Evolutionary conservation across 495 filamentous ascomycete species (phyloP), one percentile per base, ranked within the genome.

Genomic region (Penicillium dipodomyicola): DNA sequence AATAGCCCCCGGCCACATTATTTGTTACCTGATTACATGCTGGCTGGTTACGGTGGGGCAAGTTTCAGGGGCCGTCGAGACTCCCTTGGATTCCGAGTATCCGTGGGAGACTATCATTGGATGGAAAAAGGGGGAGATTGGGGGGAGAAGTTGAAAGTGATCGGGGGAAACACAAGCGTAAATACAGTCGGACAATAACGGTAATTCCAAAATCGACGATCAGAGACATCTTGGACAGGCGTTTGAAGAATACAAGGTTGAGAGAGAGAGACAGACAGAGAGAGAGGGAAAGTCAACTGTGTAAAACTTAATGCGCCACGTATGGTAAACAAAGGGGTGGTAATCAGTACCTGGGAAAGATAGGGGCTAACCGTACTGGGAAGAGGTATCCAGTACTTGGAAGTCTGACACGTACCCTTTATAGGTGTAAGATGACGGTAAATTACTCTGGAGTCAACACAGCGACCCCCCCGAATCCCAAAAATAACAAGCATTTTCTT

Each of bases 401-500:
- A 20, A 17, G 20, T 27, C 49, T 52, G 59, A 63, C 54, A 56
- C 51, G 59, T 65, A 60, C 62, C 30, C 46, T 54, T 32, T 46
- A 8, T 30, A 22, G 5, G 17, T 46, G 44, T 59, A 63, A 46
- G 53, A 63, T 65, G 55, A 64, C 59, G 46, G 68, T 69, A 73
- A 71, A 67, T 70, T 69, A 17, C 11, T 48, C 29, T 32, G 45
- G 11, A 65, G 63, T 54, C 58, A 54, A 63, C 62, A 37, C 42
- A 40, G 20, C 41, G 15, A 19, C n/a, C 48, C 41, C 49, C 59
- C 67, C 67, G 59, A 56, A 61, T 67, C 71, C 71, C 66, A 77
- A 77, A 77, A 77, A 74, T 68, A 56, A 47, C 65, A 66, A 61
- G 58, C 58, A 64, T 65, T 65, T 67, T 65, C 64, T 62, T 55